A percentile compares a stretch with the other conserved stretches of the same genome.
Conservation (phyloP, 2,329 filamentous ascomycete species). For the Myriosclerotinia curreyana region DNA sequence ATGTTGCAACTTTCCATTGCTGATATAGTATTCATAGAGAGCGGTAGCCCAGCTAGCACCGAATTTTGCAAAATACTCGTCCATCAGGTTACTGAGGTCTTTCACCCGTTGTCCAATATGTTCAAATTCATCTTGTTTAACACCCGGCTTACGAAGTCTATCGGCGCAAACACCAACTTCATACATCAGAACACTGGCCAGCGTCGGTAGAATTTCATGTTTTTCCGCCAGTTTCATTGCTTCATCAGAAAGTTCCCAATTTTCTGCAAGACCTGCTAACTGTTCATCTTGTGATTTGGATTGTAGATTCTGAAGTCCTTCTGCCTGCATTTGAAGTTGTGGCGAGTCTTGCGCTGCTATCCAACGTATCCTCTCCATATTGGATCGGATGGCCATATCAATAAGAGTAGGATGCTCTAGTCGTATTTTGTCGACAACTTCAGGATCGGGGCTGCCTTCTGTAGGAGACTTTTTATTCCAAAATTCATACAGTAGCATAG, state of each 20-base stretch:
- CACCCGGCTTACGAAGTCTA: constrained; percentile 17
- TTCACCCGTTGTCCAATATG: constrained; percentile 17
- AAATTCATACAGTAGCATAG: constrained; percentile 36
- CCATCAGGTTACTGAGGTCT: constrained; percentile 34
- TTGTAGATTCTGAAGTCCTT: constrained; percentile 46
- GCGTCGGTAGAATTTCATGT: constrained; percentile 59
- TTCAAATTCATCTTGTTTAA: constrained; percentile 23
- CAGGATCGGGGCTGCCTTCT: constrained; percentile 33
- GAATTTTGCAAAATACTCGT: constrained; percentile 49
- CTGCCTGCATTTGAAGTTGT: constrained; percentile 48
- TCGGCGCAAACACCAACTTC: constrained; percentile 27
- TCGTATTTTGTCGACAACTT: constrained; percentile 47
- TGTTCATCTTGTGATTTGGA: constrained; percentile 45
- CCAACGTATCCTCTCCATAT: constrained; percentile 59
- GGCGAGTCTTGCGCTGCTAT: constrained; percentile 50
- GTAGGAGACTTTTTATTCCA: constrained; percentile 36
- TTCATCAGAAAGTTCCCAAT: constrained; percentile 53
- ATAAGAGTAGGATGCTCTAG: constrained; percentile 53
- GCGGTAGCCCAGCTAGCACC: constrained; percentile 58
- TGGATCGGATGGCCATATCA: constrained; percentile 55
- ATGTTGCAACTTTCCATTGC: constrained; percentile 60
- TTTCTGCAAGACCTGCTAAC: constrained; percentile 45
- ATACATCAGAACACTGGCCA: constrained; percentile 49
- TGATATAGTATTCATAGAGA: constrained; percentile 76
- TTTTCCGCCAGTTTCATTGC: constrained; percentile 61